phyloP scores from a whole-genome alignment of 495 filamentous ascomycete genomes.

The Penicillium tannophilum region DNA sequence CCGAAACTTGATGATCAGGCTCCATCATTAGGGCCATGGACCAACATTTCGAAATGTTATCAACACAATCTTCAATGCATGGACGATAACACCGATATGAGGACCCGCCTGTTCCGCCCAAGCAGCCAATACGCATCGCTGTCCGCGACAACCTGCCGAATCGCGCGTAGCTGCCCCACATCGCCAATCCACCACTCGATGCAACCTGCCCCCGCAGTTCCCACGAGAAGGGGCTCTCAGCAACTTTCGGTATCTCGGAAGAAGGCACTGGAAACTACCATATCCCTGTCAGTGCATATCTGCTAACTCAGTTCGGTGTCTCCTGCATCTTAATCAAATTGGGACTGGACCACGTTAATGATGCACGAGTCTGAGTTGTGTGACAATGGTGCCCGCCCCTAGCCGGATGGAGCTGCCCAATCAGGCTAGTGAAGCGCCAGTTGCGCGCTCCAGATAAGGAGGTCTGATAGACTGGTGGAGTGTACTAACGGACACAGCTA shows the following conservation, averaged over 20 bases:
- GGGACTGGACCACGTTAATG: background rate
- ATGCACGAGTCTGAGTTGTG: constrained; percentile 6
- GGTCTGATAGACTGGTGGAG: constrained; percentile 11
- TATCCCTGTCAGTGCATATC: background rate
- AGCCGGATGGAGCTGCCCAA: constrained; percentile 33
- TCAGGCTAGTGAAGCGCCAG: constrained; percentile 19
- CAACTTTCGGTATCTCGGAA: background rate
- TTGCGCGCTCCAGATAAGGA: constrained; percentile 20
- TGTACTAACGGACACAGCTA: constrained; percentile 12
- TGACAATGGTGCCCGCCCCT: background rate
- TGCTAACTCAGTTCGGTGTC: background rate
- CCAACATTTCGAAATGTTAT: background rate
- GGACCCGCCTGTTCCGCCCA: constrained; percentile 2
- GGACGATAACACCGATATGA: constrained; percentile 7
- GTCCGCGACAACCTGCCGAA: constrained; percentile 31
- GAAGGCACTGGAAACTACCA: background rate
- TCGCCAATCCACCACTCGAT: constrained; percentile 7
- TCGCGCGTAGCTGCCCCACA: constrained; percentile 24
- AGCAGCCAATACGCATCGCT: constrained; percentile 11
- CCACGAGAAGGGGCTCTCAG: background rate
- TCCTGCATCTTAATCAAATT: background rate
- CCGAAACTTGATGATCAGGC: background rate
- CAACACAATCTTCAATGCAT: background rate
- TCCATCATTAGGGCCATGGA: background rate
- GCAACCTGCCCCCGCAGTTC: constrained; percentile 21